Evolutionary conservation across 371 early-diverging fungal species (phyloP), one percentile per base, ranked within the genome.

Genomic region (Capniomyces stellatus): DNA sequence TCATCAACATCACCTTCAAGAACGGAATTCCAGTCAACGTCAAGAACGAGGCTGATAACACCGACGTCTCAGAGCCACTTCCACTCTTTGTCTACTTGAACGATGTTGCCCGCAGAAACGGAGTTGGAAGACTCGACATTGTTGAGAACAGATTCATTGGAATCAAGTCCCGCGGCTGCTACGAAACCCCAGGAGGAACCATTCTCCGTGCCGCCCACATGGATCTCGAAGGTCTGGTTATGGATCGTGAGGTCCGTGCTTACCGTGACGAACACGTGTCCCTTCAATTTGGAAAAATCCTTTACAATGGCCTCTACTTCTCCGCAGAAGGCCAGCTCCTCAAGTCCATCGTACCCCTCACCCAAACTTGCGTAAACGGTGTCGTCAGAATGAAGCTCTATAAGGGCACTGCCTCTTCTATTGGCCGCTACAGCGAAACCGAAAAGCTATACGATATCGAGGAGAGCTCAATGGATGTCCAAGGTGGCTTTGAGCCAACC

Each of bases 121-220:
- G 96, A 55, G 79, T 96, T 56, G 96, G 96, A 48, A 85, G 94
- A 66, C 80, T 96, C 56, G 96, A 96, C 66, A 93, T 96, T 71
- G 96, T 96, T 51, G 94, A 96, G 75, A 91, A 91, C 71, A 83
- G 96, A 42, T 96, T 91, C 73, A 91, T 96, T 56, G 96, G 96
- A 54, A 88, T 96, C 76, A 96, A 96, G 77, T 89, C 89, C 50
- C 87, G 94, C 52, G 96, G 92, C 59, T 95, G 94, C 74, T 95
- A 95, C 78, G 96, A 95, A 71, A 91, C 94, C 39, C 96, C 96
- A 48, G 94, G 89, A 50, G 96, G 94, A 51, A 93, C 94, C 43
- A 87, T 95, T 54, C 75, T 95, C 55, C 87, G 87, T 62, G 79
- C 79, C 35, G 93, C 93, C 13, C 96, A 95, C 71, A 78, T 87